Evolutionary conservation across 1,284 basidiomycete species (phyloP).

Genomic region (Trametes versicolor): DNA sequence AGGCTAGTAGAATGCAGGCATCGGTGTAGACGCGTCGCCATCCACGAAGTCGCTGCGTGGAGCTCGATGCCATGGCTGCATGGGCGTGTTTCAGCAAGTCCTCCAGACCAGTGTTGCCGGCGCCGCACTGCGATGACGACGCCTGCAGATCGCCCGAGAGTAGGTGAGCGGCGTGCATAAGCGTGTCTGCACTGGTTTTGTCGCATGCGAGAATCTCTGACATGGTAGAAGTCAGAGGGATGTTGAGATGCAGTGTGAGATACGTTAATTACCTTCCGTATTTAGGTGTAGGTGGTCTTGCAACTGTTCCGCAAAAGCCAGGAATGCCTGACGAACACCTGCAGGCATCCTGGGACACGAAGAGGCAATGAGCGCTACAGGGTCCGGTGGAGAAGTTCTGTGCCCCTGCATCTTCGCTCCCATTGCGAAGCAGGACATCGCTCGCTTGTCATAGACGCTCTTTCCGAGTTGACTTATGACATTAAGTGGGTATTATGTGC

Average conservation of each 20-base stretch:
- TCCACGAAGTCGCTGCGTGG: slow-evolving; percentile 24
- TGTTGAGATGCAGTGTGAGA: background rate
- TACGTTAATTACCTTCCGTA: slow-evolving; percentile 17
- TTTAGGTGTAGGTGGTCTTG: slow-evolving; percentile 12
- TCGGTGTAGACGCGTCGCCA: slow-evolving; percentile 76
- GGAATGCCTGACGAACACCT: slow-evolving; percentile 15
- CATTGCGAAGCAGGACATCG: too few relatives aligned
- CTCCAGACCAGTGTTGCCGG: slow-evolving; percentile 28
- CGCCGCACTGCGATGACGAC: background rate
- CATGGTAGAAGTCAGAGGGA: slow-evolving; percentile 5
- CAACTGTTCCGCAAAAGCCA: slow-evolving; percentile 12
- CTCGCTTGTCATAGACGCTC: too few relatives aligned
- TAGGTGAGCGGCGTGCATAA: slow-evolving; percentile 20
- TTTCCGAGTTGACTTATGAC: too few relatives aligned
- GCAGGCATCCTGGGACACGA: slow-evolving; percentile 15
- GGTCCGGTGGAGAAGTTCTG: background rate
- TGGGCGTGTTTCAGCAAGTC: slow-evolving; percentile 39
- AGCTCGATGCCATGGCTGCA: slow-evolving; percentile 34
- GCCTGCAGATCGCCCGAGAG: slow-evolving; percentile 6
- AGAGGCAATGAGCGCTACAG: too few relatives aligned
- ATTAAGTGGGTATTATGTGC: too few relatives aligned
- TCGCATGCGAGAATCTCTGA: slow-evolving; percentile 29
- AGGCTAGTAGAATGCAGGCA: slow-evolving; percentile 61
- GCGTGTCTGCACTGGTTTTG: slow-evolving; percentile 7
- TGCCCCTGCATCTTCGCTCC: background rate